A percentile compares a stretch with the other conserved stretches of the same genome.
These are phyloP conservation scores for Backusella luteola DNA, from an alignment of 192 early-diverging fungal species.

Conservation along the genomic window DNA sequence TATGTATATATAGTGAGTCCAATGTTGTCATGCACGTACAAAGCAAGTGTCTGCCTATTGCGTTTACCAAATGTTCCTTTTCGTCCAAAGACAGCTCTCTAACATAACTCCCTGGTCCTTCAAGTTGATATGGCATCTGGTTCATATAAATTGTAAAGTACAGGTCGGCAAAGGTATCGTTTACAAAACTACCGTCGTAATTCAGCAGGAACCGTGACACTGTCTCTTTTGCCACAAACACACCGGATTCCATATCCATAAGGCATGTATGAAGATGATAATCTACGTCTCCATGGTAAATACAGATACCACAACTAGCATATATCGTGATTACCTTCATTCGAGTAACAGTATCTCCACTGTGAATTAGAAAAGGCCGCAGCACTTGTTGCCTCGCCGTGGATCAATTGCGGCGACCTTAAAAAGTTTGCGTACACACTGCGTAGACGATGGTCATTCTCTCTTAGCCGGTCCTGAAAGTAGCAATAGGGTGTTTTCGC, in stretches of 20 bases:
- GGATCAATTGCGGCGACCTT: conserved; percentile 49
- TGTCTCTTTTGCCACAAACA: conserved; percentile 46
- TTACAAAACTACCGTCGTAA: conserved; percentile 46
- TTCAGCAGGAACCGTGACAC: conserved; percentile 49
- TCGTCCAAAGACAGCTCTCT: not conserved
- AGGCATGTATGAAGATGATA: conserved; percentile 53
- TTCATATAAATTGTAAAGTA: conserved; percentile 57
- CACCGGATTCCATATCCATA: conserved; percentile 48
- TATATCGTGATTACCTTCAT: conserved; percentile 39
- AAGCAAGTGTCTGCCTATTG: not conserved
- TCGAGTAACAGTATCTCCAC: conserved; percentile 57
- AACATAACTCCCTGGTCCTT: conserved; percentile 15
- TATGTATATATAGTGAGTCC: not conserved
- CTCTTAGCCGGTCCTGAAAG: conserved; percentile 41
- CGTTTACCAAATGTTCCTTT: conserved; percentile 12
- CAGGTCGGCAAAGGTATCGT: conserved; percentile 53
- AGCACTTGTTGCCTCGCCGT: conserved; percentile 47
- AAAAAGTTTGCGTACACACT: conserved; percentile 59
- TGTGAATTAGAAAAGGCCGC: conserved; percentile 48
- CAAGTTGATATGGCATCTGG: conserved; percentile 51
- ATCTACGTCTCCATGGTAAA: conserved; percentile 19
- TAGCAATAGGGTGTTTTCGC: conserved; percentile 57
- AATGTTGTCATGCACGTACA: not conserved
- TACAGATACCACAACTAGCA: too few species aligned
- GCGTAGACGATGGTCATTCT: conserved; percentile 37